Conservation (phyloP, 768 basidiomycete genomes). For the Gloeophyllum trabeum region DNA sequence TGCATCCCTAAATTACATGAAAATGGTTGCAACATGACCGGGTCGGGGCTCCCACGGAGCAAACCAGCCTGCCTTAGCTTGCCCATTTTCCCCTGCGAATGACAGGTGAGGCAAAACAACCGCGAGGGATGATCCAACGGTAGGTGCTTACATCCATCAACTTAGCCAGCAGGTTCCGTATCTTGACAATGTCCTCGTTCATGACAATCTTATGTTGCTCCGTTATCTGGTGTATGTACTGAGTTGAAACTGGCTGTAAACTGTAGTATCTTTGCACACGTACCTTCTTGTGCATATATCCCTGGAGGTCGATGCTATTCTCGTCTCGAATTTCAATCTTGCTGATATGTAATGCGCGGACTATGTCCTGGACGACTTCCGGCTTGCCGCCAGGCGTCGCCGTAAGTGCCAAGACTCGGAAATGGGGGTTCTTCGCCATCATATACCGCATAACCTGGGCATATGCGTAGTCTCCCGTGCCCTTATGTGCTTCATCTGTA, state of each 20-base stretch:
- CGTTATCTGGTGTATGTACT: conserved; percentile 36
- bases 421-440: conserved; percentile 91
- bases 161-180: conserved; percentile 56
- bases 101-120: conserved; percentile 2
- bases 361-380: conserved; percentile 79
- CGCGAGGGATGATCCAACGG: neutral
- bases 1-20: conserved; percentile 32
- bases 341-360: conserved; percentile 92
- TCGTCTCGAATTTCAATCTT: conserved; percentile 93
- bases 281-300: conserved; percentile 85
- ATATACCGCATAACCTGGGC: conserved; percentile 79
- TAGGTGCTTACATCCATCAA: conserved; percentile 58
- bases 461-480: conserved; percentile 89
- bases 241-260: neutral
- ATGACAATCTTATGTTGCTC: conserved; percentile 71
- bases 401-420: conserved; percentile 86
- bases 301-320: conserved; percentile 73
- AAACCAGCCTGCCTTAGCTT: conserved; percentile 25
- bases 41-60: conserved; percentile 37
- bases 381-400: conserved; percentile 87
- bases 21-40: conserved; percentile 59
- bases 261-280: conserved; percentile 3
- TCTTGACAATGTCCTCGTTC: conserved; percentile 48
- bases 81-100: conserved; percentile 24
- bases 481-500: conserved; percentile 90